phyloP scores from a whole-genome alignment of 345 rosid species.

The Reutealis trisperma region DNA sequence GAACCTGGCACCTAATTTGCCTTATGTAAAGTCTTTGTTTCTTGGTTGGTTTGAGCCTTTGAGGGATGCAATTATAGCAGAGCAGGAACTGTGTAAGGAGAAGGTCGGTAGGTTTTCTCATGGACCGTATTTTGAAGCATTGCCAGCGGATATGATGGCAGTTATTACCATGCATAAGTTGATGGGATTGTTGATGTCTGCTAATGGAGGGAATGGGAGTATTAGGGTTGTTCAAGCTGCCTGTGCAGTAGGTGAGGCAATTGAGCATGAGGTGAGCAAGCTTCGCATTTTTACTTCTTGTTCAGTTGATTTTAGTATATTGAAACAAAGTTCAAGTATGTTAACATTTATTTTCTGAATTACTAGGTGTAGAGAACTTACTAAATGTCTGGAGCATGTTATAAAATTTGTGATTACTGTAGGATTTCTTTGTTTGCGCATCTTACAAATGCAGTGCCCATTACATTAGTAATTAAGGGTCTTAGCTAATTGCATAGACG shows the following conservation, averaged over 20 bases:
- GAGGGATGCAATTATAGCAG: constrained; percentile 72
- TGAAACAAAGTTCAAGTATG: not conserved
- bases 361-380: not conserved
- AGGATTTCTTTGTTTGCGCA: too few relatives aligned
- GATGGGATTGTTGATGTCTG: constrained; percentile 80
- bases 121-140: constrained; percentile 49
- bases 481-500: not conserved
- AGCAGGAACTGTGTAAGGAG: constrained; percentile 51
- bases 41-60: constrained; percentile 98
- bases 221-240: constrained; percentile 78
- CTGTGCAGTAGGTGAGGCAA: constrained; percentile 81
- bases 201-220: constrained; percentile 55
- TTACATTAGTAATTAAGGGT: not conserved
- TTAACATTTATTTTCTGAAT: not conserved
- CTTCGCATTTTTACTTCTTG: constrained; percentile 2
- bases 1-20: constrained; percentile 93
- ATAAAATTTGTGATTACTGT: not conserved
- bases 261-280: constrained; percentile 82
- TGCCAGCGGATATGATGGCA: constrained; percentile 91
- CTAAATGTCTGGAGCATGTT: not conserved
- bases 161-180: constrained; percentile 92
- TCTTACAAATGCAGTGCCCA: not conserved
- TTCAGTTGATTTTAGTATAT: constrained; percentile 2
- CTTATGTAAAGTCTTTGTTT: constrained; percentile 79
- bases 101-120: constrained; percentile 43